Evolutionary conservation across 1,139 yeast species (phyloP), one percentile per base, ranked within the genome.

Genomic region (Candida smagusa): DNA sequence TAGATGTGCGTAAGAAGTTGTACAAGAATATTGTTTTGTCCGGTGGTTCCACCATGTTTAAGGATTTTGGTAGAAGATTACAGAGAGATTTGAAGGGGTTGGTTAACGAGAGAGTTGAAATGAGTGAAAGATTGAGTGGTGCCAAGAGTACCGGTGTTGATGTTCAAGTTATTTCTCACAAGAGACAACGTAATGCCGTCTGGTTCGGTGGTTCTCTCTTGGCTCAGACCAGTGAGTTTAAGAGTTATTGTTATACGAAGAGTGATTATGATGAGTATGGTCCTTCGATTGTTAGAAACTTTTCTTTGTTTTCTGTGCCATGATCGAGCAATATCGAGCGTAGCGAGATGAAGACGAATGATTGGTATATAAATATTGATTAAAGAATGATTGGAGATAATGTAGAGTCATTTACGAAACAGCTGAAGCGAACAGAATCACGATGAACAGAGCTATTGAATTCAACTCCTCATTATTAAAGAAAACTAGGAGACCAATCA

Each of bases 31-130:
- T 94, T 57, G 99, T 94, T 22, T 74, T 88, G 42, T 84, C 94
- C 19, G 96, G 98, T 52, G 99, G 99, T 36, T 89, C 97, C 2
- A 92, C 99, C 21, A 92, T 92, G 98, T 94, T 94, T 63, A 89
- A 89, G 59, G 97, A 92, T 63, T 94, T 92, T 57, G 97, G 97
- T 38, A 84, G 97, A 68, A 81, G 99, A 65, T 74, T 94, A 51
- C 98, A 94, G 66, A 84, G 97, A 65, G 99, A 94, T 62, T 74
- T 94, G 59, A 88, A 89, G 65, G 62, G 77, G 6, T 72, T 94
- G 49, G 97, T 89, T 22, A 90, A 87, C 56, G 92, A 86, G 49
- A 82, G 99, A 65, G 88, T 92, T 46, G 81, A 81, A 41, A 72
- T 77, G 44, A 84, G 92, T 58, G 98, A 92, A 64, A 69, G 72